Conservation (phyloP, 176 grass and related monocot genomes). For the Triticum dicoccoides region DNA sequence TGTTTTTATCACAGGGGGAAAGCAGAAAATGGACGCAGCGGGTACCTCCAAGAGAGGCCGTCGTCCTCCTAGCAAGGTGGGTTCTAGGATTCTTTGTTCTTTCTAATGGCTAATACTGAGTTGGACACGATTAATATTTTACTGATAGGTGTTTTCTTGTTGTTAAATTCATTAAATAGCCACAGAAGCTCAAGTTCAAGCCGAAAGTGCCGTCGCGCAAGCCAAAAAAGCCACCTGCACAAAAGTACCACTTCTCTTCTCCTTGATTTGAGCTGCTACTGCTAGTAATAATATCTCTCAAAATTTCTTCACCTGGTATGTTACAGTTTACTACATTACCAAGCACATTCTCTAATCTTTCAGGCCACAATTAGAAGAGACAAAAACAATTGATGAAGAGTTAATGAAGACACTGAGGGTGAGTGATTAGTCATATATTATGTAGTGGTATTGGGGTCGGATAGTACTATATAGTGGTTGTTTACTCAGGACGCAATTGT, state of each 20-base stretch:
- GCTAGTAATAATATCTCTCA: not conserved
- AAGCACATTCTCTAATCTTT: not conserved
- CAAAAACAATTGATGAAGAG: conserved; percentile 47
- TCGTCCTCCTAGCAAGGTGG: conserved; percentile 31
- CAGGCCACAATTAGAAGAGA: conserved; percentile 36
- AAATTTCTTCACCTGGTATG: not conserved
- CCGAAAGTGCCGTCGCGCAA: conserved; percentile 53
- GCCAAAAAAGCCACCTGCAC: conserved; percentile 26
- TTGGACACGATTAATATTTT: not conserved
- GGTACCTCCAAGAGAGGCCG: conserved; percentile 8
- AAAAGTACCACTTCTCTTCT: conserved; percentile 29
- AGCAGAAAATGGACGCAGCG: conserved; percentile 22
- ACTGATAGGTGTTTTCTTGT: not conserved
- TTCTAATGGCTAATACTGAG: not conserved
- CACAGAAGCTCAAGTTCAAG: conserved; percentile 60
- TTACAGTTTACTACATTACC: not conserved
- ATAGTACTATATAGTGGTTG: not conserved
- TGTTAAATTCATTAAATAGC: not conserved
- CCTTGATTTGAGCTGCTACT: not conserved
- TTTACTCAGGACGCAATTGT: not conserved
- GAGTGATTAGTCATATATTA: conserved; percentile 18
- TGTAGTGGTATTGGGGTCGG: conserved; percentile 11
- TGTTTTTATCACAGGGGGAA: not conserved
- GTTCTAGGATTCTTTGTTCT: not conserved
- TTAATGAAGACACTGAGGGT: conserved; percentile 55